Evolutionary conservation across 176 grass and related monocot species (phyloP).

Genomic region (Musa schizocarpa): DNA sequence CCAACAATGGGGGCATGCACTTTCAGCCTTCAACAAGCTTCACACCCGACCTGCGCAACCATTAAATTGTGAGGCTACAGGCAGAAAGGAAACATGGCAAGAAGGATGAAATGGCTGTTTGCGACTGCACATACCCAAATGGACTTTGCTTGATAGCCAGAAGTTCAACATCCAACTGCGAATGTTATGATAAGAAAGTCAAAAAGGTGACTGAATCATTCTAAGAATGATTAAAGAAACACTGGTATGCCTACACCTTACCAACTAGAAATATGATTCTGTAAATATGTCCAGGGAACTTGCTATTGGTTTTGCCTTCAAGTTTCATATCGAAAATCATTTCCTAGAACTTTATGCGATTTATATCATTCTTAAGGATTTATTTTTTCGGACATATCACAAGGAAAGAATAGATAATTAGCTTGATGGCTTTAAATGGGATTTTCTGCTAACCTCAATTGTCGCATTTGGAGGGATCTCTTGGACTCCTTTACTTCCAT

Average conservation of each 20-base stretch:
- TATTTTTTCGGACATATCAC: neutral
- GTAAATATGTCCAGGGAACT: no score
- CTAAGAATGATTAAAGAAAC: neutral
- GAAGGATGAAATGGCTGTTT: neutral
- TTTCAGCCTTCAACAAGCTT: conserved; percentile 89
- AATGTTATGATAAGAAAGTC: conserved; percentile 18
- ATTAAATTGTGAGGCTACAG: neutral
- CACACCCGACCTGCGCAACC: conserved; percentile 52
- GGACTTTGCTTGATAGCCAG: conserved; percentile 67
- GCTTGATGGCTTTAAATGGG: neutral
- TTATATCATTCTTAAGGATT: neutral
- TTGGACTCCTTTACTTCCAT: conserved; percentile 89
- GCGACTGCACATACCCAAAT: conserved; percentile 40
- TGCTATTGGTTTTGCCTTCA: no score
- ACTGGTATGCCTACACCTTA: no score
- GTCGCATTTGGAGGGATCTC: conserved; percentile 97
- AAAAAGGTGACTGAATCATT: conserved; percentile 1
- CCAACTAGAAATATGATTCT: no score
- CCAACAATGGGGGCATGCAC: conserved; percentile 2
- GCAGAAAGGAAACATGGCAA: neutral
- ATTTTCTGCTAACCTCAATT: conserved; percentile 50
- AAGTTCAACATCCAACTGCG: conserved; percentile 79
- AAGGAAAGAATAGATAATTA: neutral
- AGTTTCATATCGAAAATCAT: no score
- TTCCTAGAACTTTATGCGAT: neutral